Percentiles rank a stretch among this genome's conserved stretches.
These are phyloP conservation scores for Xylariaceae sp. DNA, from an alignment of 2,329 filamentous ascomycete genomes.

Conservation along the genomic window DNA sequence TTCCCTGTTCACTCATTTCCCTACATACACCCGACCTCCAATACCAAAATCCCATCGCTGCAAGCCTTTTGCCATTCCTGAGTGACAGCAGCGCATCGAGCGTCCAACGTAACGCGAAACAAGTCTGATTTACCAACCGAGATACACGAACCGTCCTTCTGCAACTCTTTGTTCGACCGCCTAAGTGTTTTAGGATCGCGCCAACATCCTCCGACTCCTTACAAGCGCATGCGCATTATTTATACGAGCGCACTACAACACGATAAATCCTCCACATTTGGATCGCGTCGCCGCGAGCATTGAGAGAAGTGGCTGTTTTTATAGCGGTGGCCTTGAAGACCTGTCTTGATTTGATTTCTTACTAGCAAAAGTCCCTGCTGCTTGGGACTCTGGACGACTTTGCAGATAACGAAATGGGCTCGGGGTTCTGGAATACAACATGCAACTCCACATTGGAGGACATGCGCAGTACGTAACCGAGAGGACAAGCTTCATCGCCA, in stretches of 20 bases:
- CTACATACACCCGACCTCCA: not conserved
- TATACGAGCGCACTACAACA: slow-evolving; percentile 1
- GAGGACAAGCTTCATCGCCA: slow-evolving; percentile 26
- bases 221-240: slow-evolving; percentile 1
- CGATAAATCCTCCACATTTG: no score
- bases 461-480: slow-evolving; percentile 40
- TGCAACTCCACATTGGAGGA: slow-evolving; percentile 45
- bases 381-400: not conserved
- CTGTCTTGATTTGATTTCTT: no score
- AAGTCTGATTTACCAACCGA: no score
- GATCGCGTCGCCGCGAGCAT: no score
- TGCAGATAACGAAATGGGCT: slow-evolving; percentile 20
- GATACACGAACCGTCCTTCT: not conserved
- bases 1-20: slow-evolving; percentile 19
- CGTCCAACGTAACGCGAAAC: no score
- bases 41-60: slow-evolving; percentile 7
- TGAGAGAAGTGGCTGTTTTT: no score
- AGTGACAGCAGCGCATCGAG: no score
- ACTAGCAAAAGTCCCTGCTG: not conserved
- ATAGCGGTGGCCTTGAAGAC: no score
- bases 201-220: not conserved
- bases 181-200: not conserved
- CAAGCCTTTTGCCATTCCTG: not conserved
- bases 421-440: slow-evolving; percentile 37
- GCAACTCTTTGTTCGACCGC: not conserved